Conservation (phyloP, 2,329 filamentous ascomycete species). For the Camillea tinctor region DNA sequence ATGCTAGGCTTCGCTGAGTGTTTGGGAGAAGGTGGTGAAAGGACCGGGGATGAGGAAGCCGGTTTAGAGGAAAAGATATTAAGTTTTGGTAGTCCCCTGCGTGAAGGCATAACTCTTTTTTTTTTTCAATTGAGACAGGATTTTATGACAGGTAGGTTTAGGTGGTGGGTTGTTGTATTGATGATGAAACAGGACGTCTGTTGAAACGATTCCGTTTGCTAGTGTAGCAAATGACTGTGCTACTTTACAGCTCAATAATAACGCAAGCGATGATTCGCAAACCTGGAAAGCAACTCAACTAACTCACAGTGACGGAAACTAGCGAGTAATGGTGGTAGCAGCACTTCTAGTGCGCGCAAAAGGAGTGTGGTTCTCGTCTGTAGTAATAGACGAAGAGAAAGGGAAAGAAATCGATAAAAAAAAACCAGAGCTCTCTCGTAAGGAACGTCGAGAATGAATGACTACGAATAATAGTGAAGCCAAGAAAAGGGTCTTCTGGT, state of each 20-base stretch:
- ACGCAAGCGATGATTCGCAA: neutral
- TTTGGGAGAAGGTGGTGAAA: constrained; percentile 4
- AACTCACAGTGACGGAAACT: neutral
- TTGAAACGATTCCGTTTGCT: too few species aligned
- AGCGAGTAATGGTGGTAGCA: neutral
- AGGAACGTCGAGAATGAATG: constrained; percentile 15
- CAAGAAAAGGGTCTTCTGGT: neutral
- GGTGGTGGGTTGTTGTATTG: neutral
- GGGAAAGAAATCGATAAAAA: constrained; percentile 6
- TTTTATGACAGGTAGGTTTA: constrained; percentile 5
- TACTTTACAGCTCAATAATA: constrained; percentile 6
- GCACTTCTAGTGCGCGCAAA: constrained; percentile 7
- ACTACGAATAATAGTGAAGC: constrained; percentile 3
- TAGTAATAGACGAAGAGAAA: neutral
- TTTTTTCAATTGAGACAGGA: constrained; percentile 7
- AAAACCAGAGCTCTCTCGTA: constrained; percentile 6
- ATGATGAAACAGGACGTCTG: too few species aligned
- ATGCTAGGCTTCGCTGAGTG: constrained; percentile 2
- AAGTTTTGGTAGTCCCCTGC: constrained; percentile 22
- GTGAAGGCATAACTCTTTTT: constrained; percentile 22
- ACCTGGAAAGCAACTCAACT: neutral
- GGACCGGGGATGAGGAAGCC: constrained; percentile 3
- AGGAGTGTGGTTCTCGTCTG: neutral
- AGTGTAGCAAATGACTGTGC: too few species aligned
- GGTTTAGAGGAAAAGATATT: constrained; percentile 18